Base-by-base conservation (phyloP, 306 rosid species). In the Astragalus membranaceus region DNA sequence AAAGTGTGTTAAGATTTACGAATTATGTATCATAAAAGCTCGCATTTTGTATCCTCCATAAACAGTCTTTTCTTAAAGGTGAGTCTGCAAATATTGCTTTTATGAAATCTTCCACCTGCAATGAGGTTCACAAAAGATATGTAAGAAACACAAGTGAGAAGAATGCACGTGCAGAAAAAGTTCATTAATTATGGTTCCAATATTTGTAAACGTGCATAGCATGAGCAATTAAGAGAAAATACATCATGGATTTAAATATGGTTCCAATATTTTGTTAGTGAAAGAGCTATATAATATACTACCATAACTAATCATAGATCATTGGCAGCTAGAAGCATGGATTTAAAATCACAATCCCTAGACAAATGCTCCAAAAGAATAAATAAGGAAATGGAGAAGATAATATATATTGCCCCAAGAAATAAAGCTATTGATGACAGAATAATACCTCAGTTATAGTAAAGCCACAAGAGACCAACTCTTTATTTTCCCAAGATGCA, bases 1-100 rank as follows among this genome's bases (percentile, higher is more conserved):
- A 7, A 16, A 20, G 6, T 51, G 48, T 67, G 32, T 43, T 12
- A 7, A 56, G 33, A 16, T 17, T 44, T 56, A 35, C 1, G 20
- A 8, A 41, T 46, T 46, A 70, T 20, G 65, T 67, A 69, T 55
- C 54, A 76, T 84, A 89, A 52, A 82, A 81, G 33, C 37, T 6
- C 15, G 65, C 55, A 78, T 70, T 85, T 67, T 82, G 87, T 81
- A 92, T 81, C 81, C 89, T 89, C 90, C 88, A 73, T 73, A 86
- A 83, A 77, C 98, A 88, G 65, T 89, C 96, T 82, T 67, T 88
- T 72, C 95, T 83, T 73, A 92, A 72, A 64, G 96, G 78, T 6
- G 96, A 92, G 68, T 92, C 98, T 26, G 90, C 76, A 80, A 92
- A 92, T 74, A 92, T 92, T 51, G 96, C 92, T 80, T 84, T 88